Evolutionary conservation across 768 basidiomycete species (phyloP).

Genomic region (Neoboletus subvelutipes): DNA sequence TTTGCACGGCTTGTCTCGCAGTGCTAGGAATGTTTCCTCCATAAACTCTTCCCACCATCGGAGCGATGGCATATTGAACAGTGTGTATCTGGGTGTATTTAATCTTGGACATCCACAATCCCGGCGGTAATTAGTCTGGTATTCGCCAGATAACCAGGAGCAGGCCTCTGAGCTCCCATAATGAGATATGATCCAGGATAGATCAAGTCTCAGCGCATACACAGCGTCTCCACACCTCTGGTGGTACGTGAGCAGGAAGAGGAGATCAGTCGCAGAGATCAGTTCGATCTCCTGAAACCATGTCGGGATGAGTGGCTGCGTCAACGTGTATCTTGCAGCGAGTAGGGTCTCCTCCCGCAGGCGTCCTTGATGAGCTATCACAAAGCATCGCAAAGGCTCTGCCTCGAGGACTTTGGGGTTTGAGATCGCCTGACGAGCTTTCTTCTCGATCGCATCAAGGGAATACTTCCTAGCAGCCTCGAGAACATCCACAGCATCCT

Average conservation of each 20-base stretch:
- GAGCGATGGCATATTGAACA: background rate
- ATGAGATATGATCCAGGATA: slow-evolving; percentile 13
- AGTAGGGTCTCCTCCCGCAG: background rate
- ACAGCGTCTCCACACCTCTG: slow-evolving; percentile 13
- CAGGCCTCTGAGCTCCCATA: slow-evolving; percentile 3
- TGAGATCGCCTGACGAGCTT: background rate
- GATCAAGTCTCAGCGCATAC: background rate
- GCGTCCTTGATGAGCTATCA: background rate
- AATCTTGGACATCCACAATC: background rate
- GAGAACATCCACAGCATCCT: background rate
- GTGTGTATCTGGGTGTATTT: background rate
- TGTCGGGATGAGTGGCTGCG: slow-evolving; percentile 20
- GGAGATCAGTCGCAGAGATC: slow-evolving; percentile 26
- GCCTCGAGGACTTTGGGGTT: background rate
- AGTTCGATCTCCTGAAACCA: slow-evolving; percentile 27
- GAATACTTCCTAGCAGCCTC: background rate
- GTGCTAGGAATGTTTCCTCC: slow-evolving; percentile 7
- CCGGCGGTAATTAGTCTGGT: fast-evolving
- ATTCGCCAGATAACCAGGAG: slow-evolving; percentile 2
- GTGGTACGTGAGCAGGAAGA: slow-evolving; percentile 24
- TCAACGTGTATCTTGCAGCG: slow-evolving; percentile 17
- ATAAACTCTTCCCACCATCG: slow-evolving; percentile 26
- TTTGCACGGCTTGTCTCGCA: slow-evolving; percentile 21
- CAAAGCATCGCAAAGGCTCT: background rate
- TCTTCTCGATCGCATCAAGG: background rate